phyloP scores from a whole-genome alignment of 2,329 filamentous ascomycete genomes.

The Sclerotiophoma versabilis region DNA sequence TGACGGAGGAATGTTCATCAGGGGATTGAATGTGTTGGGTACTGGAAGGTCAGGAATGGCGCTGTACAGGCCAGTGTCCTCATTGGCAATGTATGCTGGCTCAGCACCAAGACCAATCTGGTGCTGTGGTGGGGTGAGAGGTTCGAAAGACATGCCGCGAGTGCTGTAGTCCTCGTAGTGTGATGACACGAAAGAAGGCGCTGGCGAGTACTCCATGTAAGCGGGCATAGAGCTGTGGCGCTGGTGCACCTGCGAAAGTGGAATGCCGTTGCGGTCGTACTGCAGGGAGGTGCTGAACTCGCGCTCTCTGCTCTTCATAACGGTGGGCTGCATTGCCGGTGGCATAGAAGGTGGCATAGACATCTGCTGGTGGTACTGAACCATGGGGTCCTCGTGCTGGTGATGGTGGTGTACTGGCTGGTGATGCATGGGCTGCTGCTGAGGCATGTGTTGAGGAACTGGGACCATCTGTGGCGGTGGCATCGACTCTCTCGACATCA shows the following conservation, averaged over 20 bases:
- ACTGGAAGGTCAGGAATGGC: conserved; percentile 88
- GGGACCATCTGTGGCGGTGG: conserved; percentile 86
- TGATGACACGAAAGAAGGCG: conserved; percentile 97
- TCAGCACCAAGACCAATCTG: conserved; percentile 80
- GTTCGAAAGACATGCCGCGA: conserved; percentile 94
- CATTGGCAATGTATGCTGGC: conserved; percentile 96
- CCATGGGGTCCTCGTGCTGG: conserved; percentile 70
- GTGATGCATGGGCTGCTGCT: conserved; percentile 54
- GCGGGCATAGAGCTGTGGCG: conserved; percentile 98
- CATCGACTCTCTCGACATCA: conserved; percentile 93
- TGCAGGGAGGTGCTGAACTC: conserved; percentile 73
- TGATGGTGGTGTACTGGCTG: conserved; percentile 40
- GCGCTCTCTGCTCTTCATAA: conserved; percentile 83
- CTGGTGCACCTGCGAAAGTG: conserved; percentile 82
- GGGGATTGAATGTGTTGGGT: conserved; percentile 79
- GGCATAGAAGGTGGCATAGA: conserved; percentile 61
- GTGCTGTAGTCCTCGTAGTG: conserved; percentile 98
- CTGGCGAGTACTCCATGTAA: conserved; percentile 97
- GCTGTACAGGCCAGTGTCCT: conserved; percentile 95
- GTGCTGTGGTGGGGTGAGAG: conserved; percentile 94
- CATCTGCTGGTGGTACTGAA: conserved; percentile 77
- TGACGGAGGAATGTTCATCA: conserved; percentile 89
- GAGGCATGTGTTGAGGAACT: conserved; percentile 33
- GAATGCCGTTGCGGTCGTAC: conserved; percentile 91
- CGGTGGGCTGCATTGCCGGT: conserved; percentile 72